These are phyloP conservation scores for Xeromyces bisporus DNA, from an alignment of 495 filamentous ascomycete genomes.

Conservation along the genomic window DNA sequence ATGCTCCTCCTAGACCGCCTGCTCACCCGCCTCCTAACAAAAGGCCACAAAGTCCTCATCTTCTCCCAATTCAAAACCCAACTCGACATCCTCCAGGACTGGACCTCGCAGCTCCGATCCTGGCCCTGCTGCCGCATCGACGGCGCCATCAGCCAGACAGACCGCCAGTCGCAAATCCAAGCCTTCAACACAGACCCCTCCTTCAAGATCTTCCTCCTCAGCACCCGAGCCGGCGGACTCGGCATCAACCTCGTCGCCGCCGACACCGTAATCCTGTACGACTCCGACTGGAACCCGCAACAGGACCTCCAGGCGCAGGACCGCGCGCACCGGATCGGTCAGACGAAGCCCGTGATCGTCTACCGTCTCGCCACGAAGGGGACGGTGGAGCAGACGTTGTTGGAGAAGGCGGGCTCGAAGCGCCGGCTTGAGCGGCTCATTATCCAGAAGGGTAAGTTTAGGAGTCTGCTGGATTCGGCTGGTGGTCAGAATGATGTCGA, in stretches of 20 bases:
- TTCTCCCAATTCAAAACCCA: constrained; percentile 95
- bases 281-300: constrained; percentile 94
- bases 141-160: constrained; percentile 63
- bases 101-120: constrained; percentile 48
- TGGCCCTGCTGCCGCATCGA: constrained; percentile 88
- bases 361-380: constrained; percentile 87
- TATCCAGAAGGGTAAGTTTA: constrained; percentile 76
- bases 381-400: constrained; percentile 77
- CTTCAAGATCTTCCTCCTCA: constrained; percentile 69
- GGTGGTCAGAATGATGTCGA: constrained; percentile 20
- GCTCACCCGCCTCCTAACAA: constrained; percentile 54
- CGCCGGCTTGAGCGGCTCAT: constrained; percentile 87
- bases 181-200: constrained; percentile 60
- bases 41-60: constrained; percentile 79
- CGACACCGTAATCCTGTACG: constrained; percentile 59
- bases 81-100: constrained; percentile 79
- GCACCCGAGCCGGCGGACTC: constrained; percentile 81
- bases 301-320: constrained; percentile 95
- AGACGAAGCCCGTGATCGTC: constrained; percentile 82
- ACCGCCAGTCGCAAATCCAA: constrained; percentile 68
- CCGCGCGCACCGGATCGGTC: constrained; percentile 85
- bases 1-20: constrained; percentile 87
- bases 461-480: constrained; percentile 32
- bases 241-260: constrained; percentile 75
- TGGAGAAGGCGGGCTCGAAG: constrained; percentile 82